Conservation (phyloP, 768 basidiomycete species). For the Sarcodon aspratus region DNA sequence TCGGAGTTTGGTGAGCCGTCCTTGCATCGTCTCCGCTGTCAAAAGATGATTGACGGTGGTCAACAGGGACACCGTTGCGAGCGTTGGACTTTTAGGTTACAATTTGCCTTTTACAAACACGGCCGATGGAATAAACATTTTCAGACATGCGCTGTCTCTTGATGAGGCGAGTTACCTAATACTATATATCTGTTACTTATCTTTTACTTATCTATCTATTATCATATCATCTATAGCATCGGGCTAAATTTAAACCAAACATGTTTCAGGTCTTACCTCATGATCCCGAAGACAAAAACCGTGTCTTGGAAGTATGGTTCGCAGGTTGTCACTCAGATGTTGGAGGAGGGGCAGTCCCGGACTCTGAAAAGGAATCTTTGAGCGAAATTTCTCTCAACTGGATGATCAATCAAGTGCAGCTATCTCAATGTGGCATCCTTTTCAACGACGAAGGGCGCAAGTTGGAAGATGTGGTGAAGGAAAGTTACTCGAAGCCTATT, state of each 20-base stretch:
- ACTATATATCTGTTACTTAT: conserved; percentile 13
- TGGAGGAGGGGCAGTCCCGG: conserved; percentile 43
- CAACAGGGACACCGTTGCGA: conserved; percentile 70
- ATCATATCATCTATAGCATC: conserved; percentile 29
- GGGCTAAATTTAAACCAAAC: conserved; percentile 56
- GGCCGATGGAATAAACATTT: conserved; percentile 53
- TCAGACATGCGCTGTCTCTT: conserved; percentile 68
- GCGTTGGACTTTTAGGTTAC: conserved; percentile 55
- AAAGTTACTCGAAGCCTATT: conserved; percentile 34
- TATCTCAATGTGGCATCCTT: conserved; percentile 42
- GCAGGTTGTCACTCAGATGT: conserved; percentile 62
- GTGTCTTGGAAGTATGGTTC: conserved; percentile 73
- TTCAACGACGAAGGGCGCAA: conserved; percentile 42
- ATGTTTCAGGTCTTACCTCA: conserved; percentile 45
- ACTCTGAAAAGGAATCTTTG: conserved; percentile 31
- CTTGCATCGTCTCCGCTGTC: neutral
- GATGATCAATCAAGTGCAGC: conserved; percentile 64
- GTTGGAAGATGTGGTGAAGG: conserved; percentile 31
- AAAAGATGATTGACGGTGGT: conserved; percentile 1
- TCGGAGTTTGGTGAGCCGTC: conserved; percentile 59
- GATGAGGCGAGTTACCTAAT: conserved; percentile 44
- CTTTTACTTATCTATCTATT: neutral
- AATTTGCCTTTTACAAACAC: conserved; percentile 57
- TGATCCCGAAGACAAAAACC: neutral
- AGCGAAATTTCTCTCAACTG: conserved; percentile 58